Percentiles rank a stretch among this genome's conserved stretches.
Conservation (phyloP, 2,329 filamentous ascomycete species). For the Daldinia sp. region DNA sequence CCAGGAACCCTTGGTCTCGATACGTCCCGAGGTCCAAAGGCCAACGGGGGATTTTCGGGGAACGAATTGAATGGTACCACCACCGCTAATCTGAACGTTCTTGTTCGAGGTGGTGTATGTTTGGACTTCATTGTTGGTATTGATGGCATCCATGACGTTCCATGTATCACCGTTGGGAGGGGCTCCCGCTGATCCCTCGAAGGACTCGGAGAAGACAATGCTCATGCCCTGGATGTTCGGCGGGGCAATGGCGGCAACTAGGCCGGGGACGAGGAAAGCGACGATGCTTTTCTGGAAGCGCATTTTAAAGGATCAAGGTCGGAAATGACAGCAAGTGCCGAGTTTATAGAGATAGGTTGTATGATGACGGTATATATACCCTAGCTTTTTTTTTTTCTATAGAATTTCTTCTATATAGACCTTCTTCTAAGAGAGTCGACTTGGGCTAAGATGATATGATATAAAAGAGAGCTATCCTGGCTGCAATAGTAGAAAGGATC, state of each 20-base stretch:
- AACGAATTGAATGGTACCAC: conserved; percentile 60
- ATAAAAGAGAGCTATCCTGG: conserved; percentile 29
- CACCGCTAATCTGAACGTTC: conserved; percentile 62
- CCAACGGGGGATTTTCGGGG: conserved; percentile 52
- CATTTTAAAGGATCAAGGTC: conserved; percentile 39
- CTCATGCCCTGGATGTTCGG: conserved; percentile 43
- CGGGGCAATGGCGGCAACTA: conserved; percentile 43
- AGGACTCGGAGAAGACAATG: conserved; percentile 42
- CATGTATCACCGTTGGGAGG: conserved; percentile 39
- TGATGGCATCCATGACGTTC: conserved; percentile 49
- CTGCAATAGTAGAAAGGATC: conserved; percentile 28
- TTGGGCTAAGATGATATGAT: conserved; percentile 15
- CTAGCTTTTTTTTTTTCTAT: conserved; percentile 21
- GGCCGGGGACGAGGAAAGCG: conserved; percentile 39
- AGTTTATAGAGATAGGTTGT: conserved; percentile 17
- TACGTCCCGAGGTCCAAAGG: conserved; percentile 62
- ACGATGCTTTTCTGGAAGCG: conserved; percentile 41
- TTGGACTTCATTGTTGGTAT: conserved; percentile 62
- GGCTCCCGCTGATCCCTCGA: conserved; percentile 42
- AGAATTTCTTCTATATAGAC: too few relatives aligned
- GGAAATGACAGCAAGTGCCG: conserved; percentile 8
- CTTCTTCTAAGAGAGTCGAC: conserved; percentile 9
- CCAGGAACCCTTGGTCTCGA: conserved; percentile 59
- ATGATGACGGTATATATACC: conserved; percentile 22
- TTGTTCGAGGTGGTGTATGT: conserved; percentile 55